Conservation (phyloP, 2,329 filamentous ascomycete genomes). For the Calonectria honghensis region DNA sequence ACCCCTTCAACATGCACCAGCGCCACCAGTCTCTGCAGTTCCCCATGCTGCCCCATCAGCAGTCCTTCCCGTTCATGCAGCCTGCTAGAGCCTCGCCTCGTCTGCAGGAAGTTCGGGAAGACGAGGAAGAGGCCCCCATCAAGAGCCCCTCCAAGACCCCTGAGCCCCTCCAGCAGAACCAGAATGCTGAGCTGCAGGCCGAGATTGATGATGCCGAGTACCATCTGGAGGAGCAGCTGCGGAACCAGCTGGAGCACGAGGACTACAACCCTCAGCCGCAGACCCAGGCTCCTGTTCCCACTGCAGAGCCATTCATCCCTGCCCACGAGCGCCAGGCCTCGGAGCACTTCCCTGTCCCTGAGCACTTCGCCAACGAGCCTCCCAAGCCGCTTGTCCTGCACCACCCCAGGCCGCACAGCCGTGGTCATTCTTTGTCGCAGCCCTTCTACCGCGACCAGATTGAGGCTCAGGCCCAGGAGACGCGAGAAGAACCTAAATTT, state of each 20-base stretch:
- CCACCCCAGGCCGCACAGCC: slow-evolving; percentile 83
- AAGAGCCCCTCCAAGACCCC: slow-evolving; percentile 74
- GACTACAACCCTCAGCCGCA: slow-evolving; percentile 81
- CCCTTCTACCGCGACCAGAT: slow-evolving; percentile 77
- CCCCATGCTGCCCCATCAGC: slow-evolving; percentile 73
- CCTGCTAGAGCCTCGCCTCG: slow-evolving; percentile 75
- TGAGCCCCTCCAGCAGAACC: slow-evolving; percentile 67
- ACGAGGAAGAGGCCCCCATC: slow-evolving; percentile 72
- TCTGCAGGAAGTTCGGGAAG: slow-evolving; percentile 84
- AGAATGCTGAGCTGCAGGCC: slow-evolving; percentile 83
- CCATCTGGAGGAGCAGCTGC: slow-evolving; percentile 86
- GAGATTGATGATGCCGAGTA: slow-evolving; percentile 92
- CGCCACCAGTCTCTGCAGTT: slow-evolving; percentile 77
- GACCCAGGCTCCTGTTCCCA: slow-evolving; percentile 49
- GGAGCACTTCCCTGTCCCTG: slow-evolving; percentile 68
- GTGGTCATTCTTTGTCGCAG: slow-evolving; percentile 82
- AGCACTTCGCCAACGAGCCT: slow-evolving; percentile 72
- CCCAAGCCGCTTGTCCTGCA: slow-evolving; percentile 77
- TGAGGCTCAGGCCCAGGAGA: slow-evolving; percentile 65
- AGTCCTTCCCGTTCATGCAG: slow-evolving; percentile 73
- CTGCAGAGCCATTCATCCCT: slow-evolving; percentile 52
- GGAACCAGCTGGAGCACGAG: slow-evolving; percentile 85
- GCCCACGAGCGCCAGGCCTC: slow-evolving; percentile 67
- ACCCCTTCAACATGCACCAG: slow-evolving; percentile 68
- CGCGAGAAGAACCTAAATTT: slow-evolving; percentile 61